Conservation (phyloP, 2,329 filamentous ascomycete species). For the Botrytis medusae region DNA sequence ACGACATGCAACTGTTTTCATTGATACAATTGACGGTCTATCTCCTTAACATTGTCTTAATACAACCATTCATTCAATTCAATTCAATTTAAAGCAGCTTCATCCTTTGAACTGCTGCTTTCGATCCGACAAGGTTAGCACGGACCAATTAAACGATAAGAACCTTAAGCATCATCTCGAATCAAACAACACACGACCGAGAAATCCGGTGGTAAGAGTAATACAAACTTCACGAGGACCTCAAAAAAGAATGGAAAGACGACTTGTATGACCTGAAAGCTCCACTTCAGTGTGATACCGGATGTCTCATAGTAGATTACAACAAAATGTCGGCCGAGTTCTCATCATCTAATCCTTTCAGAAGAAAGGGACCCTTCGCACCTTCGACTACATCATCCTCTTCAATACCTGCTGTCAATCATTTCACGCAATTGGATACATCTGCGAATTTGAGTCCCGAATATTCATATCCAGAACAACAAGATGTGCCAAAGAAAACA, state of each 20-base stretch:
- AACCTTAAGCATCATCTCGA: background rate
- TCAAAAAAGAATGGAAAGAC: slow-evolving; percentile 13
- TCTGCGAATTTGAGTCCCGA: slow-evolving; percentile 23
- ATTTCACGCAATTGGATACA: slow-evolving; percentile 21
- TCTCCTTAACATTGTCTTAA: background rate
- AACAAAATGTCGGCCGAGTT: slow-evolving; percentile 36
- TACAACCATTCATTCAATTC: background rate
- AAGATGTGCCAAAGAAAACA: slow-evolving; percentile 32
- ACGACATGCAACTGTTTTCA: background rate
- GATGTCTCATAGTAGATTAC: slow-evolving; percentile 20
- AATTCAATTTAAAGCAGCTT: background rate
- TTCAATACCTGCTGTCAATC: slow-evolving; percentile 24
- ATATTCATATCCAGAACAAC: slow-evolving; percentile 18
- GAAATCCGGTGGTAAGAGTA: slow-evolving; percentile 17
- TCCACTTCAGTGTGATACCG: slow-evolving; percentile 23
- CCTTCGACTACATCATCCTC: slow-evolving; percentile 25
- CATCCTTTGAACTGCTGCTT: background rate
- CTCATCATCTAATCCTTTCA: slow-evolving; percentile 40
- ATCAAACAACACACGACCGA: slow-evolving; percentile 21
- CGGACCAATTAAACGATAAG: slow-evolving; percentile 8
- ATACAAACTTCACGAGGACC: slow-evolving; percentile 13
- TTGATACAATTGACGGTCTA: background rate
- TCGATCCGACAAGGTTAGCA: background rate
- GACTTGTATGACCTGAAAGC: slow-evolving; percentile 19
- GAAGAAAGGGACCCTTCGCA: slow-evolving; percentile 33